These are phyloP conservation scores for Leptomonas seymouri DNA, from an alignment of 208 protist species.

Conservation along the genomic window DNA sequence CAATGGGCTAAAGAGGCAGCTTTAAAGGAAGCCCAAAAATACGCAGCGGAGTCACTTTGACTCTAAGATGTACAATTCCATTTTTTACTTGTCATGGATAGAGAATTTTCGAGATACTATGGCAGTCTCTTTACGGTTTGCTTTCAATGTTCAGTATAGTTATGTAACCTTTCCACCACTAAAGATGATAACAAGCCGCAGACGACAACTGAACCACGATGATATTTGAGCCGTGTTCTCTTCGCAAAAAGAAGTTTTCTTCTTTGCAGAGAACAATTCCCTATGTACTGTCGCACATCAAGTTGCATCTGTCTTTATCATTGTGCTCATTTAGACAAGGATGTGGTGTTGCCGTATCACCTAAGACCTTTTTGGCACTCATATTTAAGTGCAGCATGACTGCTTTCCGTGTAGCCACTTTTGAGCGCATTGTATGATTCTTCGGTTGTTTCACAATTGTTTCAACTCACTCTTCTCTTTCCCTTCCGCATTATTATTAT, in stretches of 20 bases:
- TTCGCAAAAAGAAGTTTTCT: too few relatives aligned
- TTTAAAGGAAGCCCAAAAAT: slow-evolving; percentile 69
- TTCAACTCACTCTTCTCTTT: background rate
- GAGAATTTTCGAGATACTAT: background rate
- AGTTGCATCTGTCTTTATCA: too few relatives aligned
- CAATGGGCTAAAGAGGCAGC: slow-evolving; percentile 81
- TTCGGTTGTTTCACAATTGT: background rate
- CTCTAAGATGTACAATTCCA: slow-evolving; percentile 8
- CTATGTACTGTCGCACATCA: too few relatives aligned
- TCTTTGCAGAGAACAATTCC: too few relatives aligned
- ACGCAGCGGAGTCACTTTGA: slow-evolving; percentile 29
- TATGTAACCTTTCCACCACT: background rate
- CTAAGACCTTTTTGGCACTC: too few relatives aligned
- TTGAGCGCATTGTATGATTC: too few relatives aligned
- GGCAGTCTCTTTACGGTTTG: background rate
- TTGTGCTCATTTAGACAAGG: too few relatives aligned
- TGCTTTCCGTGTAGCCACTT: too few relatives aligned
- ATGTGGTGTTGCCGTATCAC: too few relatives aligned
- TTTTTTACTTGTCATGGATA: background rate
- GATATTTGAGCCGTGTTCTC: too few relatives aligned
- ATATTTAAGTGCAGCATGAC: too few relatives aligned
- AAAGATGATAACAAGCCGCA: background rate
- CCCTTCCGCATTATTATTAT: background rate
- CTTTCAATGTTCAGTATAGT: slow-evolving; percentile 2
- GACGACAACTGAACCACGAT: too few relatives aligned